Evolutionary conservation across 2,329 filamentous ascomycete species (phyloP).

Genomic region (Amauroascus niger): DNA sequence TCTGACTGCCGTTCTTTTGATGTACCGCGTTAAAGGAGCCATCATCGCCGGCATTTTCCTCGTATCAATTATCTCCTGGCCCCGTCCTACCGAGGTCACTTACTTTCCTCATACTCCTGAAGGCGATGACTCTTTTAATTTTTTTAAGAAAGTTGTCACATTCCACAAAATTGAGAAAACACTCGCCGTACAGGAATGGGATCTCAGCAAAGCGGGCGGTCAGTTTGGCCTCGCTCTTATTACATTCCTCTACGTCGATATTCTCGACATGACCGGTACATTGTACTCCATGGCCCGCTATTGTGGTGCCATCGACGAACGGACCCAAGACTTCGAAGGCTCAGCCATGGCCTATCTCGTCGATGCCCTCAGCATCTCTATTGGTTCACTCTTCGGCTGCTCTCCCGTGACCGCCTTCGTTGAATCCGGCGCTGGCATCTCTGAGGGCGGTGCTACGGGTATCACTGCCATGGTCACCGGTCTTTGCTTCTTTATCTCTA

Average conservation of each 20-base stretch:
- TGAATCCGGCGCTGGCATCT: conserved; percentile 82
- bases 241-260: conserved; percentile 85
- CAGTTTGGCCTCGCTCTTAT: conserved; percentile 77
- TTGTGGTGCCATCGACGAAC: conserved; percentile 66
- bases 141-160: conserved; percentile 78
- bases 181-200: conserved; percentile 64
- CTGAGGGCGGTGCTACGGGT: conserved; percentile 75
- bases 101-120: conserved; percentile 66
- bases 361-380: conserved; percentile 68
- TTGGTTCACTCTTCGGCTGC: conserved; percentile 66
- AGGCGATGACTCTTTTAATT: conserved; percentile 65
- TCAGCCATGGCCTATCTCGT: conserved; percentile 76
- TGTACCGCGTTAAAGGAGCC: conserved; percentile 78
- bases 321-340: conserved; percentile 79
- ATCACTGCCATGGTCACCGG: conserved; percentile 72
- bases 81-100: conserved; percentile 62
- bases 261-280: conserved; percentile 76
- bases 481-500: conserved; percentile 72
- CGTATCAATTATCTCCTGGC: conserved; percentile 84
- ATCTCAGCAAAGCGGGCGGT: conserved; percentile 56
- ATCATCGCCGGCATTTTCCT: conserved; percentile 75
- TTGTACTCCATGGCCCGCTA: conserved; percentile 85
- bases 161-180: conserved; percentile 67
- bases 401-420: conserved; percentile 80
- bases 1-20: conserved; percentile 68